Evolutionary conservation across 2,329 filamentous ascomycete genomes (phyloP).

Genomic region (Phaeophleospora eucalypticola): DNA sequence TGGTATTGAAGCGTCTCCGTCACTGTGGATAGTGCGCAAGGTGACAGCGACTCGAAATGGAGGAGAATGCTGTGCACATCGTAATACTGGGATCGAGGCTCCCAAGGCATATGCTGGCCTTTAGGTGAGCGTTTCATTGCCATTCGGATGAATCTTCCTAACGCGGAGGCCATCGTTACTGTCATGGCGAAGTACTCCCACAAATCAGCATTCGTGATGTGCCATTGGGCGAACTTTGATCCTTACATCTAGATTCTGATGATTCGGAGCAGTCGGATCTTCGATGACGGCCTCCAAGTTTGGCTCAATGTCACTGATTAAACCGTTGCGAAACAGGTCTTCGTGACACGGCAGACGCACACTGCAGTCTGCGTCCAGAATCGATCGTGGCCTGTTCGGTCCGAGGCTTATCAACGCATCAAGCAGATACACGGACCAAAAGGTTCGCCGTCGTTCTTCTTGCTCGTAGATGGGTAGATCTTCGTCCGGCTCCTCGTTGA

Average conservation of each 20-base stretch:
- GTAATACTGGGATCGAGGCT: constrained; percentile 1
- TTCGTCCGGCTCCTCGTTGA: constrained; percentile 5
- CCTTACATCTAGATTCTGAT: constrained; percentile 5
- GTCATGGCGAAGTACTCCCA: constrained; percentile 1
- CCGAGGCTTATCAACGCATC: constrained; percentile 45
- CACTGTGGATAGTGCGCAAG: neutral
- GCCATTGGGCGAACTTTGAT: neutral
- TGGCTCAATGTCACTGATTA: constrained; percentile 1
- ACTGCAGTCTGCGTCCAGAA: constrained; percentile 5
- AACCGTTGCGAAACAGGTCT: constrained; percentile 4
- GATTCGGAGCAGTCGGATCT: neutral
- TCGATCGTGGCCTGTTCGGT: neutral
- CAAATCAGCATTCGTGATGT: neutral
- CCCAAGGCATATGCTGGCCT: neutral
- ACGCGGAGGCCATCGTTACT: constrained; percentile 4
- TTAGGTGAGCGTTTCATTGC: constrained; percentile 2
- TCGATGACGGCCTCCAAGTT: constrained; percentile 6
- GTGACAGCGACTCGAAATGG: constrained; percentile 4
- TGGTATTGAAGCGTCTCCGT: constrained; percentile 5
- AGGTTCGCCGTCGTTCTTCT: constrained; percentile 84
- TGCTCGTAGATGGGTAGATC: constrained; percentile 49
- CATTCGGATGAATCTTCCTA: constrained; percentile 3
- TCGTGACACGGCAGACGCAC: constrained; percentile 7
- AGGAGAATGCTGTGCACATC: constrained; percentile 2
- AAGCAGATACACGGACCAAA: constrained; percentile 87